A percentile compares a stretch with the other conserved stretches of the same genome.
These are phyloP conservation scores for Pythium guiyangense DNA, from an alignment of 352 stramenopile genomes.

Conservation along the genomic window DNA sequence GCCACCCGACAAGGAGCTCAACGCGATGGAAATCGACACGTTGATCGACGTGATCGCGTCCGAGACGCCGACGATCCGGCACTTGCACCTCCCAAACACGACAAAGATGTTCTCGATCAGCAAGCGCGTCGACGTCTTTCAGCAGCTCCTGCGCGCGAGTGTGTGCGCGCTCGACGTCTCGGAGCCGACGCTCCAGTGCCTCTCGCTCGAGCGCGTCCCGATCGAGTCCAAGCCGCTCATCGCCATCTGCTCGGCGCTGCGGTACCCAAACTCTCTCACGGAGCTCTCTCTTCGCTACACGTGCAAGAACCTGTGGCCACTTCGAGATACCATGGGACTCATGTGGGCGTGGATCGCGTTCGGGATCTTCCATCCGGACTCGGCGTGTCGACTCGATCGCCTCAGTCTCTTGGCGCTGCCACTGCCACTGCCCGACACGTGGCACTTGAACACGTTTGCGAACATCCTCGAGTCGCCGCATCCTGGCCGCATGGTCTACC, in stretches of 20 bases:
- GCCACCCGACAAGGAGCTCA: not conserved
- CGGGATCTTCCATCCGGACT: slow-evolving; percentile 37
- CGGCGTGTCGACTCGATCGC: slow-evolving; percentile 17
- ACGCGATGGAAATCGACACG: not conserved
- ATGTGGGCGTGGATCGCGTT: slow-evolving; percentile 41
- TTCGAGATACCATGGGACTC: slow-evolving; percentile 5
- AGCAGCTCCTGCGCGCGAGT: slow-evolving; percentile 1
- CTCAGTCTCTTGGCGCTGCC: slow-evolving; percentile 22
- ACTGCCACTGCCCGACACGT: slow-evolving; percentile 13
- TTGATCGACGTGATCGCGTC: slow-evolving; percentile 6
- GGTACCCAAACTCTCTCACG: slow-evolving; percentile 15
- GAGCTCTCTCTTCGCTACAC: slow-evolving; percentile 14
- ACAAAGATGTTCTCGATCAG: not conserved
- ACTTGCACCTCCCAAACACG: not conserved
- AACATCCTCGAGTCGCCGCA: slow-evolving; percentile 16
- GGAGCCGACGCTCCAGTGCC: slow-evolving; percentile 15
- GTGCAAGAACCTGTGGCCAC: not conserved
- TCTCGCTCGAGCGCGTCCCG: slow-evolving; percentile 19
- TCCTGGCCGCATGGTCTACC: slow-evolving; percentile 15
- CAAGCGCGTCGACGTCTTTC: not conserved
- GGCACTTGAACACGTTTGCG: slow-evolving; percentile 8
- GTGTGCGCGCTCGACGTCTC: not conserved
- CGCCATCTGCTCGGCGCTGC: slow-evolving; percentile 24
- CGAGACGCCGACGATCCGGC: slow-evolving; percentile 3
- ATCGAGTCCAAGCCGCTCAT: slow-evolving; percentile 12